Evolutionary conservation across 2,329 filamentous ascomycete species (phyloP).

Genomic region (Aspergillus viridinutans): DNA sequence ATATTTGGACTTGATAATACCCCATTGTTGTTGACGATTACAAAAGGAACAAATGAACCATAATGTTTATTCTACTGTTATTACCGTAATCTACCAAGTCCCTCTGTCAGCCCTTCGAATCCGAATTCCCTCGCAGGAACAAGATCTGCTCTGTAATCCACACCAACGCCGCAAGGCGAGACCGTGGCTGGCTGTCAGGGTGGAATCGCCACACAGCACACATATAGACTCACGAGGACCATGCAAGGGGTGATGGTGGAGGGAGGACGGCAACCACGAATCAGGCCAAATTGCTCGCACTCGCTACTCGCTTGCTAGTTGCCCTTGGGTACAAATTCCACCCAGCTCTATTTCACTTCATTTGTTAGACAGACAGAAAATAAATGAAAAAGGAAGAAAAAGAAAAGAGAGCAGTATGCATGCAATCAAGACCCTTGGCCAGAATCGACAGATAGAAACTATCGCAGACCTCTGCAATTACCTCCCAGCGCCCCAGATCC

Average conservation of each 20-base stretch:
- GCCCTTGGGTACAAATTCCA: background rate
- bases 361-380: no score
- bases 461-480: no score
- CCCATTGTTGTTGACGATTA: background rate
- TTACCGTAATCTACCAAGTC: background rate
- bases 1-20: background rate
- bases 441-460: background rate
- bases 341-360: no score
- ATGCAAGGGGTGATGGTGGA: background rate
- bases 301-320: no score
- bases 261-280: background rate
- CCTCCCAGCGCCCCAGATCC: background rate
- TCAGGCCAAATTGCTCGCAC: background rate
- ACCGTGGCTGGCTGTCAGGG: background rate
- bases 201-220: background rate
- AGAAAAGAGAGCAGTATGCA: background rate
- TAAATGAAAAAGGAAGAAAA: no score
- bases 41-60: background rate
- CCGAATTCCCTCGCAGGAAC: background rate
- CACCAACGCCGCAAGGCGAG: background rate
- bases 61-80: background rate
- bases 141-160: background rate
- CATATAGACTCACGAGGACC: background rate
- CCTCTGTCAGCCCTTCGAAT: background rate
- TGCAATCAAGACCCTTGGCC: background rate